These are phyloP conservation scores for Teratosphaeria epicoccoides DNA, from an alignment of 2,329 filamentous ascomycete species.

Conservation along the genomic window DNA sequence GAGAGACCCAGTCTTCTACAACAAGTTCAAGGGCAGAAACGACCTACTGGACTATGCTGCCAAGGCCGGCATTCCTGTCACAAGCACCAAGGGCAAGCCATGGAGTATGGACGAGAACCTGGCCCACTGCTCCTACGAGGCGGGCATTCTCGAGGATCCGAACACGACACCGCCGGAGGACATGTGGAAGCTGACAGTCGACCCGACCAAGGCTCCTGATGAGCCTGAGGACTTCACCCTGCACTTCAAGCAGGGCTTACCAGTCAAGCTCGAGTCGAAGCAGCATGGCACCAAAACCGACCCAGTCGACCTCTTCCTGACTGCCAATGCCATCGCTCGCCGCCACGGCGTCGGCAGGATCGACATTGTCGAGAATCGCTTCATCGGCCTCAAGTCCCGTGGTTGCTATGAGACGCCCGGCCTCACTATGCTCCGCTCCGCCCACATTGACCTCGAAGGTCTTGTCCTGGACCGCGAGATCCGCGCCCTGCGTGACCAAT, in stretches of 20 bases:
- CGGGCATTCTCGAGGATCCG: slow-evolving; percentile 61
- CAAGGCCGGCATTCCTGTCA: slow-evolving; percentile 58
- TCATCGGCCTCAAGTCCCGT: slow-evolving; percentile 68
- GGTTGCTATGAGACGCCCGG: slow-evolving; percentile 68
- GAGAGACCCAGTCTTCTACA: slow-evolving; percentile 59
- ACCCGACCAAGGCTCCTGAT: slow-evolving; percentile 60
- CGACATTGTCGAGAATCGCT: slow-evolving; percentile 74
- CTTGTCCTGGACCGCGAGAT: slow-evolving; percentile 59
- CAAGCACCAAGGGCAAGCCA: slow-evolving; percentile 61
- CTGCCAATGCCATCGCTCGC: slow-evolving; percentile 60
- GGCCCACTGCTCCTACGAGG: slow-evolving; percentile 71
- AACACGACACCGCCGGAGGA: slow-evolving; percentile 57
- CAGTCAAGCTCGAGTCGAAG: slow-evolving; percentile 52
- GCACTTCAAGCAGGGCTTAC: slow-evolving; percentile 65
- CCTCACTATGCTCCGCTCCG: slow-evolving; percentile 45
- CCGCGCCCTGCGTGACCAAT: slow-evolving; percentile 59
- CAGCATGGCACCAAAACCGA: slow-evolving; percentile 47
- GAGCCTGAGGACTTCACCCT: slow-evolving; percentile 61
- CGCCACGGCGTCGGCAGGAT: slow-evolving; percentile 67
- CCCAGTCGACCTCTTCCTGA: slow-evolving; percentile 60
- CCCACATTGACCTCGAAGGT: slow-evolving; percentile 54
- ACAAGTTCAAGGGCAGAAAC: slow-evolving; percentile 59
- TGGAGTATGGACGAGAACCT: slow-evolving; percentile 62
- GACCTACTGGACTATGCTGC: slow-evolving; percentile 64
- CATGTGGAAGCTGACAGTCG: slow-evolving; percentile 66